Percentiles rank a stretch among this genome's conserved stretches.
Evolutionary conservation across 768 basidiomycete species (phyloP).

Genomic region (Tulasnella sp.): DNA sequence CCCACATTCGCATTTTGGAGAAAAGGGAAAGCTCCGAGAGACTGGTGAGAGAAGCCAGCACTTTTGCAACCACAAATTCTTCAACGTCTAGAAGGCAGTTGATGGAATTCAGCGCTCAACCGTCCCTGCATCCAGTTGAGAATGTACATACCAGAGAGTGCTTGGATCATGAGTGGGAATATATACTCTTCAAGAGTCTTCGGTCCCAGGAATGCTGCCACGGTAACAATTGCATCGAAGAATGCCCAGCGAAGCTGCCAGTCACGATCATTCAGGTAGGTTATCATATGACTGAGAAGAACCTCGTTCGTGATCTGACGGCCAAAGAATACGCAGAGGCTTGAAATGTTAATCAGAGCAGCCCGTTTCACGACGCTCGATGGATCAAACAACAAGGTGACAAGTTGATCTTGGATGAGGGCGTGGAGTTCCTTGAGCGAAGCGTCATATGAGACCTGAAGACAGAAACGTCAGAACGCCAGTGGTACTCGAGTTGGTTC

Average conservation of each 20-base stretch:
- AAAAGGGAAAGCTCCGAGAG: constrained; percentile 84
- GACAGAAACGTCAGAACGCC: background rate
- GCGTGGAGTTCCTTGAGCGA: constrained; percentile 76
- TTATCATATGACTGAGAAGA: constrained; percentile 76
- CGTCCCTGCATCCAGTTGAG: background rate
- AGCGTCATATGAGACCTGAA: constrained; percentile 80
- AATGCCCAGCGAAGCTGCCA: constrained; percentile 88
- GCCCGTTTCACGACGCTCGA: constrained; percentile 87
- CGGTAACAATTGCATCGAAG: constrained; percentile 91
- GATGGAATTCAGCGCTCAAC: constrained; percentile 13
- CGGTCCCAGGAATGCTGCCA: constrained; percentile 87
- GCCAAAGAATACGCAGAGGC: constrained; percentile 87
- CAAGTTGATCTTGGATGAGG: constrained; percentile 78
- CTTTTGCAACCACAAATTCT: constrained; percentile 85
- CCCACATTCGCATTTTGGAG: constrained; percentile 94
- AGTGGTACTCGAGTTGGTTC: too few species aligned
- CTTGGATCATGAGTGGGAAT: constrained; percentile 91
- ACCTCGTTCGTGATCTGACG: constrained; percentile 91
- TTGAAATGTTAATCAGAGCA: constrained; percentile 73
- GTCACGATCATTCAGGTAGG: constrained; percentile 79
- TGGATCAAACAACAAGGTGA: constrained; percentile 74
- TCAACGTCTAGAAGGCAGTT: constrained; percentile 59
- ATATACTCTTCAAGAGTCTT: constrained; percentile 93
- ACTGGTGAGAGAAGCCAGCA: constrained; percentile 72
- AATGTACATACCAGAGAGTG: constrained; percentile 61